Evolutionary conservation across 2,329 filamentous ascomycete species (phyloP), one percentile per base, ranked within the genome.

Genomic region (Calonectria honghensis): DNA sequence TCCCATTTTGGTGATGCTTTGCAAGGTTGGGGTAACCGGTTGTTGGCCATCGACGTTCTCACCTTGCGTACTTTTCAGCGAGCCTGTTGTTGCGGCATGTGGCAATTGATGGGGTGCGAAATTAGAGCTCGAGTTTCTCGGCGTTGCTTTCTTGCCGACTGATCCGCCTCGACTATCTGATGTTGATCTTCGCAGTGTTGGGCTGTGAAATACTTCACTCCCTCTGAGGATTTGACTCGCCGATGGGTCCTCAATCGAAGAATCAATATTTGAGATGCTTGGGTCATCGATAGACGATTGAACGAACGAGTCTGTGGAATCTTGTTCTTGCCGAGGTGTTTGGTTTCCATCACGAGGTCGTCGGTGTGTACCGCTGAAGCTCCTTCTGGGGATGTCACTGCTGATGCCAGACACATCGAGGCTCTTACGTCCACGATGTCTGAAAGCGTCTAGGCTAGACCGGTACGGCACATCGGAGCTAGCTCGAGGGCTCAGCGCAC

Each of bases 151-250:
- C 20, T 51, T 76, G 24, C 73, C 75, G 2, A 64, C 70, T 10
- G 68, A 70, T 14, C 71, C 70, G 48, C 72, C 70, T 31, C 82
- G 82, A 3, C 84, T 85, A 0, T 84, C 83, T 0, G 88, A 89
- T 1, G 81, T 82, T 0, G 90, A 89, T 13, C 88, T 87, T 32
- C 86, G 88, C 81, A 96, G 91, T 0, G 93, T 94, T 20, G 95
- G 95, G 32, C 93, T 93, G 78, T 94, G 93, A 81, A 99, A 98
- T 11, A 98, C 94, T 79, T 97, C 95, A 79, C 96, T 98, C 41
- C 94, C 92, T 68, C 92, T 91, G 11, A 99, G 87, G 48, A 98
- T 98, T 84, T 98, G 96, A 82, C 96, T 98, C 3, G 95, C 96
- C 4, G 96, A 97, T 63, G 94, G 93, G 73, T 96, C 95, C 52